Evolutionary conservation across 225 moss, liverwort and hornwort genomes (phyloP).

Genomic region (Pseudoscleropodium purum): DNA sequence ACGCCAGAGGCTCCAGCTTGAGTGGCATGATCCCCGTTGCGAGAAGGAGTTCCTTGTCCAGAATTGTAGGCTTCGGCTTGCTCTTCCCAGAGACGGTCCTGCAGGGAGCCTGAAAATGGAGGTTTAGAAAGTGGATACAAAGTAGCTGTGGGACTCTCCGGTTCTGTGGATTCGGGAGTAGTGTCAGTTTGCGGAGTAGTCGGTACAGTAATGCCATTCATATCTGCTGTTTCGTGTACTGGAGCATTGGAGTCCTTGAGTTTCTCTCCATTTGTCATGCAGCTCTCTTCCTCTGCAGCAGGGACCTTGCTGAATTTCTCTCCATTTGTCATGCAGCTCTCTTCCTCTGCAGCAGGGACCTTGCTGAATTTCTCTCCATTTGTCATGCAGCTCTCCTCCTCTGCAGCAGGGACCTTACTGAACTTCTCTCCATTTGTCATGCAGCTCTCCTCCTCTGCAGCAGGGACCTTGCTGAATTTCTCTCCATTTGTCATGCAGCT

Average conservation of each 20-base stretch:
- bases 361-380: background rate
- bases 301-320: background rate
- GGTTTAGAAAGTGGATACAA: slow-evolving; percentile 15
- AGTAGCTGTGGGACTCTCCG: slow-evolving; percentile 1
- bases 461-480: background rate
- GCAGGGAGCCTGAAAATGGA: slow-evolving; percentile 37
- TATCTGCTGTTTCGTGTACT: background rate
- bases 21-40: background rate
- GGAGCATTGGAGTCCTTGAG: background rate
- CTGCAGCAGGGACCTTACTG: background rate
- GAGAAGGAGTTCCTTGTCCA: slow-evolving; percentile 41
- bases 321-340: background rate
- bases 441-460: background rate
- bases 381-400: too few species aligned
- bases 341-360: background rate
- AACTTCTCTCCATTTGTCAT: background rate
- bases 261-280: background rate
- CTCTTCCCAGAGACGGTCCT: slow-evolving; percentile 54
- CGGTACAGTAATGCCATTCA: background rate
- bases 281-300: background rate
- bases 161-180: background rate
- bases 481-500: background rate
- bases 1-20: background rate
- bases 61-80: slow-evolving; percentile 50
- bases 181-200: background rate